Conservation (phyloP, 164 flowering plant species). For the Aristolochia fimbriata region DNA sequence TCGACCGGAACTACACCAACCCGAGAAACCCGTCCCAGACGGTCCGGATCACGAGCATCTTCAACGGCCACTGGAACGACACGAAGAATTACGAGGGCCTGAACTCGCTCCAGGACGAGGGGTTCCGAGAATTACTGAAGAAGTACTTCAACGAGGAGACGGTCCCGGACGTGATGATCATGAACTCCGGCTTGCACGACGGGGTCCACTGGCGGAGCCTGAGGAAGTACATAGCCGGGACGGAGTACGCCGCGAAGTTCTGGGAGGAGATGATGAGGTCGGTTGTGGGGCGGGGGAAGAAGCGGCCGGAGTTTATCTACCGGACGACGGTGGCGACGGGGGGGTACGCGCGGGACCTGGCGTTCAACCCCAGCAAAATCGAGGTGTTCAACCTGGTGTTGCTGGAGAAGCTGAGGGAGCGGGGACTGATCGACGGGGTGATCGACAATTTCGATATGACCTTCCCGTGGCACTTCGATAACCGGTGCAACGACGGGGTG, state of each 20-base stretch:
- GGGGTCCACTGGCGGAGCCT: conserved; percentile 56
- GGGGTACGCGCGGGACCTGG: conserved; percentile 66
- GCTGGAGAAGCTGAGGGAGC: conserved; percentile 47
- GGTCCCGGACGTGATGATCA: conserved; percentile 71
- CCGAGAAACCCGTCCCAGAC: conserved; percentile 48
- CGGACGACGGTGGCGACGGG: conserved; percentile 79
- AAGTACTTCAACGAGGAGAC: conserved; percentile 43
- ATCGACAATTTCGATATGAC: conserved; percentile 81
- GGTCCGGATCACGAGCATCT: conserved; percentile 77
- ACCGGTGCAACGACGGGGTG: conserved; percentile 90
- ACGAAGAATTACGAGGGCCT: conserved; percentile 64
- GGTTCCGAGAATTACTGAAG: conserved; percentile 40
- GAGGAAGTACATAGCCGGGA: conserved; percentile 35
- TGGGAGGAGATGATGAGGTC: conserved; percentile 64
- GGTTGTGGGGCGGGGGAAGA: conserved; percentile 29
- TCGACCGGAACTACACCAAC: conserved; percentile 67
- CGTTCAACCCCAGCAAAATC: conserved; percentile 82
- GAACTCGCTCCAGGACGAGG: conserved; percentile 51
- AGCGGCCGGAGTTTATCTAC: conserved; percentile 40
- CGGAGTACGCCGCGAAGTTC: conserved; percentile 54
- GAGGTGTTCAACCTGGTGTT: conserved; percentile 68
- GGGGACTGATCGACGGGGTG: conserved; percentile 44
- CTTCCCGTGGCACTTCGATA: conserved; percentile 86
- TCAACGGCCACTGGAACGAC: conserved; percentile 80
- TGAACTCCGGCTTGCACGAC: conserved; percentile 94